These are phyloP conservation scores for Ophiostoma australiae DNA, from an alignment of 2,329 filamentous ascomycete species.

Conservation along the genomic window DNA sequence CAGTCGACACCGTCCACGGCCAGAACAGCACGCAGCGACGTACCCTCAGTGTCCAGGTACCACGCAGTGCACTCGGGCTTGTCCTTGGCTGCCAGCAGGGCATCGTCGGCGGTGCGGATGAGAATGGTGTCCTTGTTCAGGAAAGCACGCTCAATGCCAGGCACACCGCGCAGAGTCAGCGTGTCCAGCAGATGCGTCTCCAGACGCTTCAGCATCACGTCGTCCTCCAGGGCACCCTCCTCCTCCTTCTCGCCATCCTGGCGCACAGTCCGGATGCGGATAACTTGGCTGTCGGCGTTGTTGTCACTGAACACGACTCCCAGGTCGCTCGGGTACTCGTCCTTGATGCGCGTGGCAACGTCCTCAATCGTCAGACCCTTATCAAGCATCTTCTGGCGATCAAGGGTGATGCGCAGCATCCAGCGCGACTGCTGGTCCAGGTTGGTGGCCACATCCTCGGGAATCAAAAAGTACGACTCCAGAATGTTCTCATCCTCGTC, in stretches of 20 bases:
- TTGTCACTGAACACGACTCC: slow-evolving; percentile 96
- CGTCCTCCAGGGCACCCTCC: slow-evolving; percentile 65
- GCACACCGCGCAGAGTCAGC: slow-evolving; percentile 83
- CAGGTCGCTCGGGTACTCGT: slow-evolving; percentile 77
- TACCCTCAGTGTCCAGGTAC: slow-evolving; percentile 93
- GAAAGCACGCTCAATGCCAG: slow-evolving; percentile 85
- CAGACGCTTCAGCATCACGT: slow-evolving; percentile 86
- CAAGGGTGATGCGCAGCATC: slow-evolving; percentile 88
- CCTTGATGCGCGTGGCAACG: slow-evolving; percentile 83
- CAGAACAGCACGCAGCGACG: slow-evolving; percentile 77
- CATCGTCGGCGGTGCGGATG: slow-evolving; percentile 63
- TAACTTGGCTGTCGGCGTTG: slow-evolving; percentile 91
- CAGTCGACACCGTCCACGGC: slow-evolving; percentile 83
- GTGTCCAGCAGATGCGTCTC: slow-evolving; percentile 89
- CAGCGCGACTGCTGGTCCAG: slow-evolving; percentile 81
- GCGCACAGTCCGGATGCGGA: slow-evolving; percentile 79
- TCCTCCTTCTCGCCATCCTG: slow-evolving; percentile 69
- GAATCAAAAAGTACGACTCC: slow-evolving; percentile 92
- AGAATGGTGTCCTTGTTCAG: slow-evolving; percentile 75
- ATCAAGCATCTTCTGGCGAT: slow-evolving; percentile 90
- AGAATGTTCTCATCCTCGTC: slow-evolving; percentile 88
- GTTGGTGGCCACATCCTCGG: slow-evolving; percentile 62
- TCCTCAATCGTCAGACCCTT: slow-evolving; percentile 89
- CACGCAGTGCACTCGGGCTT: slow-evolving; percentile 79
- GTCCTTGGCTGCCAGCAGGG: slow-evolving; percentile 67